Conservation (phyloP, 164 flowering plant genomes). For the Annona cherimola region DNA sequence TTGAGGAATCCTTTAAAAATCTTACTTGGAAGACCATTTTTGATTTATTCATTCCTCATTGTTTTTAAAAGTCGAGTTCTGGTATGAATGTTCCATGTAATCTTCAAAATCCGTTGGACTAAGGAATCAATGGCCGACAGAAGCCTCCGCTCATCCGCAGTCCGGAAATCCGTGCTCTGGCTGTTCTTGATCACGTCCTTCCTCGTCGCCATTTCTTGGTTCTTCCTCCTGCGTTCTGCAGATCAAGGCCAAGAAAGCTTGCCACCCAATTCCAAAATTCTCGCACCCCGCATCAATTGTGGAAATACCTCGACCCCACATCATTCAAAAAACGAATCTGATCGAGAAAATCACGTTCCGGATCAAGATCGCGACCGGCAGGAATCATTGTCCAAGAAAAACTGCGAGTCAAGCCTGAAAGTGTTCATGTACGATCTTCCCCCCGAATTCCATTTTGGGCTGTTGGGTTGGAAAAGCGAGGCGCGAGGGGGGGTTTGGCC, state of each 20-base stretch:
- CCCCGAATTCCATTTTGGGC: slow-evolving; percentile 75
- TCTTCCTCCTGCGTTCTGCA: slow-evolving; percentile 55
- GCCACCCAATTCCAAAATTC: slow-evolving; percentile 31
- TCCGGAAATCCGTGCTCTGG: slow-evolving; percentile 39
- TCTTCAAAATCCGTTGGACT: slow-evolving; percentile 14
- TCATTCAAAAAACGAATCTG: slow-evolving; percentile 6
- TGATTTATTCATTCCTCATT: no score
- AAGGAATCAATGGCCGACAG: slow-evolving; percentile 30
- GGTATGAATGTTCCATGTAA: no score
- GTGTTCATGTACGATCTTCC: slow-evolving; percentile 95
- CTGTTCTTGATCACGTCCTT: slow-evolving; percentile 37
- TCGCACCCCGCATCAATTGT: slow-evolving; percentile 12
- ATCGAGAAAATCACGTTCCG: no score
- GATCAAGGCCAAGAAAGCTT: slow-evolving; percentile 27
- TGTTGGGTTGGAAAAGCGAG: slow-evolving; percentile 63
- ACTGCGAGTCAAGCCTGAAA: slow-evolving; percentile 33
- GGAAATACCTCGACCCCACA: slow-evolving; percentile 5
- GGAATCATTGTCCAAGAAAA: neutral
- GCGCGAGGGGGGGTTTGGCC: slow-evolving; percentile 64
- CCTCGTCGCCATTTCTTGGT: slow-evolving; percentile 63
- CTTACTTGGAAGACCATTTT: no score
- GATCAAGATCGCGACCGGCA: no score
- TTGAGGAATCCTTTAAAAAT: no score
- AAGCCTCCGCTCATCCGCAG: slow-evolving; percentile 15
- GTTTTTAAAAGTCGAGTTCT: no score